Conservation (phyloP, 306 rosid genomes). For the Arachis stenosperma region DNA sequence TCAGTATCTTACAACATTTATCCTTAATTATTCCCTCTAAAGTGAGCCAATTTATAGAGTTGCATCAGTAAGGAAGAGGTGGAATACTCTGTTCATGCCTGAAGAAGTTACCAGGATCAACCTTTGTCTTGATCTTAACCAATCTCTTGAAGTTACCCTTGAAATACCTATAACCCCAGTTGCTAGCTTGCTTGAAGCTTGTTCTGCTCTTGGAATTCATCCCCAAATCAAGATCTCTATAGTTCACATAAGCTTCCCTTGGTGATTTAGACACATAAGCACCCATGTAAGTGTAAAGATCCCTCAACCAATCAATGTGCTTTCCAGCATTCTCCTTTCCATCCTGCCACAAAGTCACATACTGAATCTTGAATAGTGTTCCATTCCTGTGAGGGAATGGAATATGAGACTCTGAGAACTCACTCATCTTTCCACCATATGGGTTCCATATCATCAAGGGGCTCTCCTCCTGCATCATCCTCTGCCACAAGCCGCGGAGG, state of each 20-base stretch:
- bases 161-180: constrained; percentile 52
- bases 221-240: constrained; percentile 58
- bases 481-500: constrained; percentile 58
- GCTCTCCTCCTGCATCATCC: constrained; percentile 42
- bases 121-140: constrained; percentile 50
- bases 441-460: constrained; percentile 63
- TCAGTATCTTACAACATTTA: constrained; percentile 37
- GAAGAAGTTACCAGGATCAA: constrained; percentile 56
- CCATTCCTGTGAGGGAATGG: constrained; percentile 75
- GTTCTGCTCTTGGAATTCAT: constrained; percentile 46
- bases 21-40: constrained; percentile 24
- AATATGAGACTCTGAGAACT: constrained; percentile 50
- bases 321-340: constrained; percentile 32
- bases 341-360: constrained; percentile 42
- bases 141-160: constrained; percentile 49
- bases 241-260: constrained; percentile 54
- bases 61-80: constrained; percentile 34
- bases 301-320: constrained; percentile 54
- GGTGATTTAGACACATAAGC: constrained; percentile 50
- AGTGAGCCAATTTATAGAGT: background rate
- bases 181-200: constrained; percentile 39
- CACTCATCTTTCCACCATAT: constrained; percentile 62
- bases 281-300: constrained; percentile 49
- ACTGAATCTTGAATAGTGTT: constrained; percentile 55
- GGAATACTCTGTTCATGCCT: constrained; percentile 63